A percentile compares a stretch with the other conserved stretches of the same genome.
Evolutionary conservation across 495 filamentous ascomycete species (phyloP).

Genomic region (Tirmania nivea): DNA sequence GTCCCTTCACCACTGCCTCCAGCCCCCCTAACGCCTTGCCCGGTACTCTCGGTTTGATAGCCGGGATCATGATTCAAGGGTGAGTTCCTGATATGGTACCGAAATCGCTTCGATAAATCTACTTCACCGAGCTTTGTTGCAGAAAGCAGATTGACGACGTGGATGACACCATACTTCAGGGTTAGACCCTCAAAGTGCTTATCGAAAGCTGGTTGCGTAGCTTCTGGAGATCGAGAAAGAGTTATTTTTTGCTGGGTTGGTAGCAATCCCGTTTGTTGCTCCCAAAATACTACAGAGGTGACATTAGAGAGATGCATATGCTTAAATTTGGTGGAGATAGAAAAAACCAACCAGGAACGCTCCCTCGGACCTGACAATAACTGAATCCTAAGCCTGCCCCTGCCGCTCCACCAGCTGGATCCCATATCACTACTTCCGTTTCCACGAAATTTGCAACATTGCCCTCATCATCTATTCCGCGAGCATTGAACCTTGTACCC

Average conservation of each 20-base stretch:
- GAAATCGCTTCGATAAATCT: conserved; percentile 56
- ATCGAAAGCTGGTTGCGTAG: conserved; percentile 85
- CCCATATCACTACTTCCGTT: conserved; percentile 47
- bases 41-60: conserved; percentile 8
- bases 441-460: conserved; percentile 81
- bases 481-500: conserved; percentile 85
- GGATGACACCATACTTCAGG: conserved; percentile 65
- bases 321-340: not conserved
- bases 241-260: conserved; percentile 90
- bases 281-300: conserved; percentile 56
- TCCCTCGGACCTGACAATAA: conserved; percentile 79
- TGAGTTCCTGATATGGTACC: conserved; percentile 50
- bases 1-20: conserved; percentile 4
- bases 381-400: conserved; percentile 54
- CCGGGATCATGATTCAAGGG: conserved; percentile 31
- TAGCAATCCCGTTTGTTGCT: conserved; percentile 67
- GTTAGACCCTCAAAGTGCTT: conserved; percentile 75
- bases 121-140: conserved; percentile 63
- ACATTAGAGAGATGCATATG: not conserved
- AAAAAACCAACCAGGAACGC: conserved; percentile 36
- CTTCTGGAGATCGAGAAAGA: conserved; percentile 70
- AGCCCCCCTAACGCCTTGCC: not conserved
- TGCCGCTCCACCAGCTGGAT: conserved; percentile 29
- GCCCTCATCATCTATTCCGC: conserved; percentile 92
- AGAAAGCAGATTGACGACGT: conserved; percentile 81